Evolutionary conservation across 768 basidiomycete genomes (phyloP).

Genomic region (Piloderma croceum): DNA sequence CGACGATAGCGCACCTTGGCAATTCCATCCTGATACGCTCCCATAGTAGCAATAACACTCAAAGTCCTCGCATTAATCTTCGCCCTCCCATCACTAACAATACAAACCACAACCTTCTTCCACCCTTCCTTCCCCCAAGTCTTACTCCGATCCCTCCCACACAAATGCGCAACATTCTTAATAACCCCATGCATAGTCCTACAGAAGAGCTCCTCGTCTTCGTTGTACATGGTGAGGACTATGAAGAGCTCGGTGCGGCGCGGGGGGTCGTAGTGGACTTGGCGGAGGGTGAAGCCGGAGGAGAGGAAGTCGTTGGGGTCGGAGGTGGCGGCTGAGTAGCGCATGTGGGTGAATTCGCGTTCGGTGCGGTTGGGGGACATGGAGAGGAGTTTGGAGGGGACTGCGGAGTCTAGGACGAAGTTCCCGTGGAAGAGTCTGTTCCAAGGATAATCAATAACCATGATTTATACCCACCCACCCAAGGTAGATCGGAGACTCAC

Average conservation of each 20-base stretch:
- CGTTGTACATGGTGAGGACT: constrained; percentile 98
- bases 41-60: constrained; percentile 88
- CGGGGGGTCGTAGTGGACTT: constrained; percentile 87
- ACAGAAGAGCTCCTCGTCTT: constrained; percentile 85
- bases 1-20: constrained; percentile 55
- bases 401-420: constrained; percentile 84
- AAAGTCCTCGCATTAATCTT: constrained; percentile 84
- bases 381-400: constrained; percentile 86
- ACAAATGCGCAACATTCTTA: constrained; percentile 87
- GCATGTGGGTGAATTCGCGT: constrained; percentile 92
- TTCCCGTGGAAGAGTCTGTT: constrained; percentile 83
- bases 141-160: constrained; percentile 79
- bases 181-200: constrained; percentile 95
- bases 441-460: neutral
- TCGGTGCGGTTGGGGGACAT: constrained; percentile 74
- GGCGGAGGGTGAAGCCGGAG: constrained; percentile 79
- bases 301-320: constrained; percentile 91
- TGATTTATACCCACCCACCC: no score
- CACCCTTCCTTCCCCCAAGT: constrained; percentile 97
- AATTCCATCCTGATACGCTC: constrained; percentile 90
- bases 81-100: constrained; percentile 79
- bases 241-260: constrained; percentile 92
- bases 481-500: constrained; percentile 35
- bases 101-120: constrained; percentile 96
- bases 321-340: constrained; percentile 92